Evolutionary conservation across 305 asterid species (phyloP).

Genomic region (Fraxinus ornus): DNA sequence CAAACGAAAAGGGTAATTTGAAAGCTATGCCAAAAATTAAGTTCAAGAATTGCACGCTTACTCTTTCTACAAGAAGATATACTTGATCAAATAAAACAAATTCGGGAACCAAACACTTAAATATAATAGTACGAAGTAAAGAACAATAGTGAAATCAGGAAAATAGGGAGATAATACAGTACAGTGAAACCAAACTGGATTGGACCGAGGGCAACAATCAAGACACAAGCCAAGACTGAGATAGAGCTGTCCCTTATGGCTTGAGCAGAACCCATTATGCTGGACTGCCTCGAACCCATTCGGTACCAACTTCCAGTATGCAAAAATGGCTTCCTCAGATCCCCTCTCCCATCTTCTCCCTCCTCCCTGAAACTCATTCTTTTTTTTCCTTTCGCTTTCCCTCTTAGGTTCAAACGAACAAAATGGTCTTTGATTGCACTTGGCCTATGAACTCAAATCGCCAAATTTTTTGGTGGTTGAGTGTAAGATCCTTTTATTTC

Average conservation of each 20-base stretch:
- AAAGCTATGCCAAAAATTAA: conserved; percentile 1
- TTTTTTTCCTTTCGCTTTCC: neutral
- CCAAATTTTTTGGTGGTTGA: neutral
- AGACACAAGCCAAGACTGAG: conserved; percentile 86
- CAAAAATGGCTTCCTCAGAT: conserved; percentile 58
- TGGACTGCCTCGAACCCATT: conserved; percentile 64
- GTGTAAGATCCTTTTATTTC: neutral
- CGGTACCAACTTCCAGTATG: conserved; percentile 74
- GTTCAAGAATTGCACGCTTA: neutral
- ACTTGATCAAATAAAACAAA: neutral
- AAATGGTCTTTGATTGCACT: neutral
- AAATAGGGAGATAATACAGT: conserved; percentile 17
- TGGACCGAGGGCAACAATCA: conserved; percentile 96
- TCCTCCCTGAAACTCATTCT: conserved; percentile 82
- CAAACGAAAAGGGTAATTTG: neutral
- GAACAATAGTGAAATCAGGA: neutral
- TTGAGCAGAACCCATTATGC: conserved; percentile 67
- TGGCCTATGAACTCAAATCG: neutral
- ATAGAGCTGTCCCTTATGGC: conserved; percentile 80
- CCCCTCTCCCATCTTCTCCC: conserved; percentile 62
- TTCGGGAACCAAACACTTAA: conserved; percentile 11
- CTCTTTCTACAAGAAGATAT: neutral
- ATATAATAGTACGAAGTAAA: neutral
- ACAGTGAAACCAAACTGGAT: conserved; percentile 98
- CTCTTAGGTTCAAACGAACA: conserved; percentile 1